Evolutionary conservation across 805 yeast genomes (phyloP).

Genomic region (Lipomyces spencermartinsiae): DNA sequence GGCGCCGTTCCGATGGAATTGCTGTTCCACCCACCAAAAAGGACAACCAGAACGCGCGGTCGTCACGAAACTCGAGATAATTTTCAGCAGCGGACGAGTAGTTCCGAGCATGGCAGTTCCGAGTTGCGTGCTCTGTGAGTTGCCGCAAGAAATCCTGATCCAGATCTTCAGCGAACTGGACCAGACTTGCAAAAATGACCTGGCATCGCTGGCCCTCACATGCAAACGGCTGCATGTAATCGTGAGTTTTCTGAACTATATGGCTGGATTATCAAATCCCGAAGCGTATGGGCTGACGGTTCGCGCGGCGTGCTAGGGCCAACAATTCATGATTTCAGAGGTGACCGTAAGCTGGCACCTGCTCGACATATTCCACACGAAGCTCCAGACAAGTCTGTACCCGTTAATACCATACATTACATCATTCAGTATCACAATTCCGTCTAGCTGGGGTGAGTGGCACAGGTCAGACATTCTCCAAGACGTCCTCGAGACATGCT

Average conservation of each 20-base stretch:
- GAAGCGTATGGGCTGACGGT: neutral
- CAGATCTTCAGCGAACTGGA: slow-evolving; percentile 19
- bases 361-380: slow-evolving; percentile 22
- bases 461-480: slow-evolving; percentile 31
- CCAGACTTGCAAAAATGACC: slow-evolving; percentile 2
- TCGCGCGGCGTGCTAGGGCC: slow-evolving; percentile 22
- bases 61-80: too few relatives aligned
- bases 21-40: too few relatives aligned
- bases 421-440: slow-evolving; percentile 23
- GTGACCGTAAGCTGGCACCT: slow-evolving; percentile 29
- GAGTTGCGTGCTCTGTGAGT: slow-evolving; percentile 10
- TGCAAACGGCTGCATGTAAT: slow-evolving; percentile 26
- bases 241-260: slow-evolving; percentile 15
- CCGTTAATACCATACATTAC: slow-evolving; percentile 27
- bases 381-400: slow-evolving; percentile 14
- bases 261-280: neutral
- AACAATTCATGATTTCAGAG: slow-evolving; percentile 30
- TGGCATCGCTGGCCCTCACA: slow-evolving; percentile 21
- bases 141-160: slow-evolving; percentile 27
- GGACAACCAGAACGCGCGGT: too few relatives aligned
- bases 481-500: slow-evolving; percentile 21
- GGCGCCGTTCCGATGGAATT: too few relatives aligned
- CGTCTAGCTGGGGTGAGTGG: slow-evolving; percentile 40
- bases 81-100: neutral
- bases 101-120: slow-evolving; percentile 17